Evolutionary conservation across 1,139 yeast genomes (phyloP).

Genomic region (Blastobotrys raffinosifermentans): DNA sequence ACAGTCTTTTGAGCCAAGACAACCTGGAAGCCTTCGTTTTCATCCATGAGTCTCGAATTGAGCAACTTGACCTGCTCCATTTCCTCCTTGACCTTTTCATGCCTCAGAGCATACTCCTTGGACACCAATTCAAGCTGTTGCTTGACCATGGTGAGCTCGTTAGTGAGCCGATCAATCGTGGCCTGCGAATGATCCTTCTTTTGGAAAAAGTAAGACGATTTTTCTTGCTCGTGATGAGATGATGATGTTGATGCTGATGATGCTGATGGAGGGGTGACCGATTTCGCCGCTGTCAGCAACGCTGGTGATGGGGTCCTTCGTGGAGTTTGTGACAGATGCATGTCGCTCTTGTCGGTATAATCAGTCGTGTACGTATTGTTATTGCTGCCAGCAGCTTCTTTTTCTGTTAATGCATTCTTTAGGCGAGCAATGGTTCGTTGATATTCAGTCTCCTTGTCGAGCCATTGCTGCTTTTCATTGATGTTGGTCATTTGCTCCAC

Average conservation of each 20-base stretch:
- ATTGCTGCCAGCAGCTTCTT: background rate
- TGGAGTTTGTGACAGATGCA: background rate
- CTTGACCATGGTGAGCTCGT: constrained; percentile 23
- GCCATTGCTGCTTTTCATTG: constrained; percentile 31
- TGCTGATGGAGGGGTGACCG: constrained; percentile 3
- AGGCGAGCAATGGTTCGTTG: background rate
- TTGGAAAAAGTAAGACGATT: background rate
- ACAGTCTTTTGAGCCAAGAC: constrained; percentile 33
- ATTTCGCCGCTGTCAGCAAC: constrained; percentile 1
- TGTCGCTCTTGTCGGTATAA: too few species aligned
- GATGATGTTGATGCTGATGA: background rate
- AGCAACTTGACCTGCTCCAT: constrained; percentile 23
- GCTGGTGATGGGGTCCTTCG: too few species aligned
- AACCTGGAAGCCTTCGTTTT: constrained; percentile 33
- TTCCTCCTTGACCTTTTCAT: constrained; percentile 26
- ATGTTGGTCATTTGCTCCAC: constrained; percentile 28
- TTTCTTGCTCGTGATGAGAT: constrained; percentile 1
- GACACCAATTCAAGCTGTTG: constrained; percentile 30
- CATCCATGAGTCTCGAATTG: constrained; percentile 29
- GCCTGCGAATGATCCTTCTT: background rate
- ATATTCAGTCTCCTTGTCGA: constrained; percentile 27
- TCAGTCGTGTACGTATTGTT: background rate
- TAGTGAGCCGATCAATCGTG: constrained; percentile 18
- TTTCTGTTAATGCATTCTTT: too few species aligned
- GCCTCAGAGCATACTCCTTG: constrained; percentile 28